phyloP scores from a whole-genome alignment of 495 filamentous ascomycete species.

The Hamigera avellanea region DNA sequence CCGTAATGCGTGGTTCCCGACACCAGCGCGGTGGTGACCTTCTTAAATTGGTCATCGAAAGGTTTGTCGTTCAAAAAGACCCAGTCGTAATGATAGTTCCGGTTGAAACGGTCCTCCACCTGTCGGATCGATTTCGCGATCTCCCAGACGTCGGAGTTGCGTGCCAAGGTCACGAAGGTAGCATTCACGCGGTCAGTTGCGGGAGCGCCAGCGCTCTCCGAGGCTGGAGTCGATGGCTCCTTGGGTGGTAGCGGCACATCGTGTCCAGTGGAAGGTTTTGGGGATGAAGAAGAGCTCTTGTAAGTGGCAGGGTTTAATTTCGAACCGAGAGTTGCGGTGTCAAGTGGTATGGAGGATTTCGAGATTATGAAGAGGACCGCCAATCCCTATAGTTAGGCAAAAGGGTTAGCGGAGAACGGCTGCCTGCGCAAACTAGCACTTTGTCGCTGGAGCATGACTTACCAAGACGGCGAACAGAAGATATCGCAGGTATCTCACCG shows the following conservation, averaged over 20 bases:
- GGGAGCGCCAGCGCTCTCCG: conserved; percentile 34
- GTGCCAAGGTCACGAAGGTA: conserved; percentile 90
- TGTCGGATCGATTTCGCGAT: conserved; percentile 90
- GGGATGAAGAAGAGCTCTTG: conserved; percentile 8
- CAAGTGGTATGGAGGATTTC: conserved; percentile 47
- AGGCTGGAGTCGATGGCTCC: conserved; percentile 18
- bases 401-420: no score
- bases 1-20: conserved; percentile 88
- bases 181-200: conserved; percentile 73
- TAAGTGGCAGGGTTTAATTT: conserved; percentile 11
- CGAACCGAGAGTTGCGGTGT: conserved; percentile 12
- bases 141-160: conserved; percentile 91
- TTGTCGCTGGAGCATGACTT: conserved; percentile 23
- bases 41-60: conserved; percentile 87
- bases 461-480: conserved; percentile 81
- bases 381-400: conserved; percentile 41
- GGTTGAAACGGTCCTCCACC: conserved; percentile 95
- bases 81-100: conserved; percentile 95
- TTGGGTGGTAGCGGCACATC: conserved; percentile 5
- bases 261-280: conserved; percentile 1
- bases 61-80: conserved; percentile 95
- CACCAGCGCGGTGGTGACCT: conserved; percentile 76
- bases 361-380: conserved; percentile 72
- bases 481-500: conserved; percentile 71
- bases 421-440: no score